Evolutionary conservation across 2,329 filamentous ascomycete species (phyloP).

Genomic region (Leptosphaerulina australis): DNA sequence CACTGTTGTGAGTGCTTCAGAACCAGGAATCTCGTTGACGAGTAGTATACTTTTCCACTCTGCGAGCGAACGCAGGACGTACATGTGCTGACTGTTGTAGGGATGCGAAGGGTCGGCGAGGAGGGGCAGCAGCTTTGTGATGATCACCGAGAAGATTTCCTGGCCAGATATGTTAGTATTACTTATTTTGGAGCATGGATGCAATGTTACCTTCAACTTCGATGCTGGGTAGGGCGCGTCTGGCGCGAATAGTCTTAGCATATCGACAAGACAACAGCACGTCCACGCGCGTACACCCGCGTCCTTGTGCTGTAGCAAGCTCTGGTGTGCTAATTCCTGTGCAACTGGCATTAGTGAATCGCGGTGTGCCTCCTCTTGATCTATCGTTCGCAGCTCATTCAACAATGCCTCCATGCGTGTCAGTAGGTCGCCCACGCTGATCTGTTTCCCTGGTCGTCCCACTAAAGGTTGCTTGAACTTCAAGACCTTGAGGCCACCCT

Average conservation of each 20-base stretch:
- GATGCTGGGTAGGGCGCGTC: slow-evolving; percentile 90
- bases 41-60: slow-evolving; percentile 95
- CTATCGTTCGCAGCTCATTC: slow-evolving; percentile 81
- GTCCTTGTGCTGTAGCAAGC: slow-evolving; percentile 89
- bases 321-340: slow-evolving; percentile 80
- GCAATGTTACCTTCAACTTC: slow-evolving; percentile 77
- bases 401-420: slow-evolving; percentile 79
- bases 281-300: slow-evolving; percentile 89
- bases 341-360: slow-evolving; percentile 85
- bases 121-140: slow-evolving; percentile 80
- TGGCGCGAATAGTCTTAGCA: slow-evolving; percentile 89
- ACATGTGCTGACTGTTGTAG: slow-evolving; percentile 92
- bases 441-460: slow-evolving; percentile 90
- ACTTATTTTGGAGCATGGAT: neutral
- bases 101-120: slow-evolving; percentile 85
- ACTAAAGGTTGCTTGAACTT: slow-evolving; percentile 85
- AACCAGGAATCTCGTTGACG: slow-evolving; percentile 82
- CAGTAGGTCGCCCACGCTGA: slow-evolving; percentile 81
- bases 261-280: slow-evolving; percentile 88
- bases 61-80: slow-evolving; percentile 84
- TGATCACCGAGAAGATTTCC: slow-evolving; percentile 92
- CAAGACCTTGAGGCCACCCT: slow-evolving; percentile 53
- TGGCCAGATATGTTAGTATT: slow-evolving; percentile 47
- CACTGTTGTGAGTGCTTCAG: slow-evolving; percentile 71
- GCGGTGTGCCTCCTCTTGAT: slow-evolving; percentile 83